Base-by-base conservation (phyloP, 2,329 filamentous ascomycete genomes). In the Venturia pyrina region DNA sequence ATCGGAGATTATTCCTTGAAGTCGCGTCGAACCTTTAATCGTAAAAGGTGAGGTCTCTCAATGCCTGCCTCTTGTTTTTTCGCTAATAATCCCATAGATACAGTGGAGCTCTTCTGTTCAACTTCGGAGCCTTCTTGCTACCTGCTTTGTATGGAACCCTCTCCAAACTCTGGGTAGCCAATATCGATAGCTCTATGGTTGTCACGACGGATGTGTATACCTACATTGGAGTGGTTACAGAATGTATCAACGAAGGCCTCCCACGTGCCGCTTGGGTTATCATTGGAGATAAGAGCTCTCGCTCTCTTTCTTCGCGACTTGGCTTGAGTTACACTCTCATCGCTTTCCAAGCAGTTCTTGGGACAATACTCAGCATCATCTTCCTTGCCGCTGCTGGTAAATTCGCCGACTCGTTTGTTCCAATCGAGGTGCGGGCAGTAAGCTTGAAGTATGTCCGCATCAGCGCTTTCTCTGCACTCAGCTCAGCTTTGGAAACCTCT, bases 191-290 rank as follows among this genome's bases (percentile, higher is more conserved):
- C 0, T 83, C 80, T 1, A 78, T 84, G 68, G 84, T 89, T 1
- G 85, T 83, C 21, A 88, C 85, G 0, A 88, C 85, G 0, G 86
- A 89, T 66, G 78, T 82, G 0, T 89, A 88, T 73, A 90, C 86
- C 0, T 91, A 91, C 73, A 89, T 91, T 67, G 81, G 83, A 24
- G 82, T 86, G 0, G 79, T 90, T 0, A 83, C 82, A 1, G 86
- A 91, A 71, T 87, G 89, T 0, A 74, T 91, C 19, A 91, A 91
- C 69, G 88, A 91, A 72, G 88, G 88, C 0, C 82, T 91, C 0
- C 88, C 88, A 0, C 81, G 87, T 28, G 85, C 87, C 0, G 81
- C 87, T 0, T 91, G 86, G 84, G 78, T 87, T 6, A 81, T 89
- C 66, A 89, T 91, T 66, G 87, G 86, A 8, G 86, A 91, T 73